Base-by-base conservation (phyloP, 257 asterid species). In the Nicotiana noctiflora region DNA sequence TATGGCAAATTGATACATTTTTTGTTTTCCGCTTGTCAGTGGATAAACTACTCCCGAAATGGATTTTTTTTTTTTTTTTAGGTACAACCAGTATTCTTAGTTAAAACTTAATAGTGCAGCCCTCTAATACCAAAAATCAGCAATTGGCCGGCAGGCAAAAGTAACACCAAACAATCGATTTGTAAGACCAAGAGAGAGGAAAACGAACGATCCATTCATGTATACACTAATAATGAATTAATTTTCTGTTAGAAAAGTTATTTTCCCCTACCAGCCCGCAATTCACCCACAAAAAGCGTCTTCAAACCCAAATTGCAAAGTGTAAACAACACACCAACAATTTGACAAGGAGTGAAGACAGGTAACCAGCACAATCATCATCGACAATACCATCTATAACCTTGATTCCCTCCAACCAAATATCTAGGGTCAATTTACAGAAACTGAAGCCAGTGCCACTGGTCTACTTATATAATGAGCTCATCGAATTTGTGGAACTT, bases 401-500 rank as follows among this genome's bases (percentile, higher is more conserved):
- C 66, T 55, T 75, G 75, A 59, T 55, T 52, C 59, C 81, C 25
- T 79, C 51, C 62, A 19, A 64, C 52, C 72, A 76, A 75, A 77
- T 68, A 34, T 62, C 83, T 76, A 18, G 6, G 32, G 31, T 29
- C 53, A 81, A 77, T 66, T 56, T 81, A 70, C 83, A 68, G 32
- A 29, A 64, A 56, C 77, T 63, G 53, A 49, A 34, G 82, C 59
- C 31, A 23, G 15, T 72, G 77, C 80, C 31, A 25, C 25, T 74
- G 70, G n/a, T 32, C 31, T 79, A 64, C 76, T 79, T 51, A 55
- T n/a, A 79, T 27, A 55, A 64, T 13, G 21, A 4, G 51, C 76
- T 61, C 52, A 72, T 89, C 83, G 81, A 63, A 86, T 82, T 81
- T 80, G 89, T 72, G 63, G 96, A 78, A 59, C 87, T 53, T 85